Percentiles rank a stretch among this genome's conserved stretches.
Conservation (phyloP, 2,329 filamentous ascomycete genomes). For the Colletotrichum orchidophilum region DNA sequence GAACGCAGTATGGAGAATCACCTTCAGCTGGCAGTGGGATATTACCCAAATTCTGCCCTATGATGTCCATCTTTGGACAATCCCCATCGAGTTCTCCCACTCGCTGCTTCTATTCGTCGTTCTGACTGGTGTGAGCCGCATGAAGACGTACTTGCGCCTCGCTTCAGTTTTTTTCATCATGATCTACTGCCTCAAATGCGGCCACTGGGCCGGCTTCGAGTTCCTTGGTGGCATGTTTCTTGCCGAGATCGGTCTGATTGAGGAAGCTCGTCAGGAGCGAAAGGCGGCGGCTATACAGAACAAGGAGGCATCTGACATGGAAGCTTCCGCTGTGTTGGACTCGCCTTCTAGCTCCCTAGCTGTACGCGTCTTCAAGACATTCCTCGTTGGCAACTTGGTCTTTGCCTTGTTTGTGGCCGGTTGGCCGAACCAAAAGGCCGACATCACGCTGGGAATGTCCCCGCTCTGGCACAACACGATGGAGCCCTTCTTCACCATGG, state of each 20-base stretch:
- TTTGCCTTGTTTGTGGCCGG: constrained; percentile 48
- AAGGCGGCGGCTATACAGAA: constrained; percentile 24
- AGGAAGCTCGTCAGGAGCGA: constrained; percentile 34
- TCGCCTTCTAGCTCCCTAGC: constrained; percentile 14
- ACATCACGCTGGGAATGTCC: constrained; percentile 45
- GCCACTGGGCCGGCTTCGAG: constrained; percentile 54
- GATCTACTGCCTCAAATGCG: constrained; percentile 48
- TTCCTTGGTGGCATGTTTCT: constrained; percentile 57
- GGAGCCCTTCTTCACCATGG: constrained; percentile 43
- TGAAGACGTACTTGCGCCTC: constrained; percentile 45
- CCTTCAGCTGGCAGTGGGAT: constrained; percentile 43
- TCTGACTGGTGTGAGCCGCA: constrained; percentile 46
- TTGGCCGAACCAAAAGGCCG: constrained; percentile 50
- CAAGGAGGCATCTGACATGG: constrained; percentile 27
- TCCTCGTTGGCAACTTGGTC: constrained; percentile 39
- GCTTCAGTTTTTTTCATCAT: constrained; percentile 43
- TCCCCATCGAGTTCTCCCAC: constrained; percentile 57
- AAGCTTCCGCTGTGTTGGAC: constrained; percentile 11
- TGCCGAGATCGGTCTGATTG: constrained; percentile 53
- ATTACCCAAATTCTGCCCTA: constrained; percentile 42
- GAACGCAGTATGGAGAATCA: constrained; percentile 37
- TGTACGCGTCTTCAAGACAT: constrained; percentile 36
- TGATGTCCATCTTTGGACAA: constrained; percentile 58
- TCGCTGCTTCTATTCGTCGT: constrained; percentile 56
- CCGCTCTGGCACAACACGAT: constrained; percentile 45